Conservation (phyloP, 2,329 filamentous ascomycete species). For the Tolypocladium amazonense region DNA sequence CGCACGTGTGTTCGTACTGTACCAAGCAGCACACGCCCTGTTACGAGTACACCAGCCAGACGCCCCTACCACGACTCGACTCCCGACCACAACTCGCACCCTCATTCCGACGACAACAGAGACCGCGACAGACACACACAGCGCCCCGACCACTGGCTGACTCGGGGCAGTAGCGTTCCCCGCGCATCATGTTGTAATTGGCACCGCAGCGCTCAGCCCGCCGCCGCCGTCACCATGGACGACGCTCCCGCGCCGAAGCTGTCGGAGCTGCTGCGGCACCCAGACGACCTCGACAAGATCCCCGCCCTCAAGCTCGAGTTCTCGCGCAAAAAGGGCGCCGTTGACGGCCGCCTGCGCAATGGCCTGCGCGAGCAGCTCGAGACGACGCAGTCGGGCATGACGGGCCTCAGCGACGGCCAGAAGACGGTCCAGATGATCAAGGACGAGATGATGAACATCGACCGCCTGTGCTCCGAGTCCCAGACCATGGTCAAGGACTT, state of each 20-base stretch:
- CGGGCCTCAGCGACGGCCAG: constrained; percentile 77
- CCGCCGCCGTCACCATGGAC: constrained; percentile 20
- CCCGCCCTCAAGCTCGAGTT: constrained; percentile 83
- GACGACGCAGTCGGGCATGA: constrained; percentile 89
- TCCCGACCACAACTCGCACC: not conserved
- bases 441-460: constrained; percentile 97
- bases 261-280: constrained; percentile 84
- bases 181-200: constrained; percentile 9
- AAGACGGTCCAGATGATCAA: constrained; percentile 88
- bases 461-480: constrained; percentile 91
- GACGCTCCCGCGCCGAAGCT: constrained; percentile 68
- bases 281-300: constrained; percentile 97
- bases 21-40: too few relatives aligned
- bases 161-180: not conserved
- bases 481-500: constrained; percentile 98
- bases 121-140: not conserved
- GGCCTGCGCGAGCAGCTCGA: constrained; percentile 88
- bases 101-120: not conserved
- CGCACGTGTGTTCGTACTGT: too few relatives aligned
- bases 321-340: constrained; percentile 80
- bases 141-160: not conserved
- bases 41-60: not conserved
- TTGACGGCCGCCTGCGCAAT: constrained; percentile 82
- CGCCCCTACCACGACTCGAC: not conserved
- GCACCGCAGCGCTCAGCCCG: constrained; percentile 3